These are phyloP conservation scores for Tylopilus plumbeoviolaceoides DNA, from an alignment of 768 basidiomycete genomes.

Conservation along the genomic window DNA sequence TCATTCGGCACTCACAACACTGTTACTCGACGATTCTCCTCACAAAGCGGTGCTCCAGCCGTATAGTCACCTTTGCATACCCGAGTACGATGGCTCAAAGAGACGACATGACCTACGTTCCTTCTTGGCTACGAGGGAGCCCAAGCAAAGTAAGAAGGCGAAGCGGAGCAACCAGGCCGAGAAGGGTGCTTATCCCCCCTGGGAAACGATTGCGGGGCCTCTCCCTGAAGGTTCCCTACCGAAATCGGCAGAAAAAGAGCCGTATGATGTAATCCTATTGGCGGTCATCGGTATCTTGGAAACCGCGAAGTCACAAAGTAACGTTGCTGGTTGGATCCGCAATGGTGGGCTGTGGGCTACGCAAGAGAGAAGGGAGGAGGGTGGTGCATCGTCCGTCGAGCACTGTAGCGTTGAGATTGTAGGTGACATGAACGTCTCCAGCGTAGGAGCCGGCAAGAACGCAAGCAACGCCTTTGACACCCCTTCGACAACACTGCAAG, in stretches of 20 bases:
- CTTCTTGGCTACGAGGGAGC: constrained; percentile 18
- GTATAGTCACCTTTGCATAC: constrained; percentile 76
- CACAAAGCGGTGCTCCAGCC: constrained; percentile 65
- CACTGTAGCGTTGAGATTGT: not conserved
- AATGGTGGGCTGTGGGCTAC: constrained; percentile 43
- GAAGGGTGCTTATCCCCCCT: not conserved
- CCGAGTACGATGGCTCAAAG: constrained; percentile 53
- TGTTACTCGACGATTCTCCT: constrained; percentile 51
- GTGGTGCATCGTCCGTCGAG: not conserved
- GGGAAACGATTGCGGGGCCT: not conserved
- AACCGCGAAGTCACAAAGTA: constrained; percentile 51
- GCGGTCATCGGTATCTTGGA: constrained; percentile 68
- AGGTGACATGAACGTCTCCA: not conserved
- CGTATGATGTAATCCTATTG: constrained; percentile 50
- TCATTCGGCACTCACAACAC: constrained; percentile 45
- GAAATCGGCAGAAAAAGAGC: constrained; percentile 13
- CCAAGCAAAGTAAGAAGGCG: constrained; percentile 10
- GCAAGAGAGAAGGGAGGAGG: constrained; percentile 2
- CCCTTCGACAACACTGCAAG: too few species aligned
- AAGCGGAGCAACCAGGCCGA: constrained; percentile 2
- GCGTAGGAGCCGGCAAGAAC: constrained; percentile 12
- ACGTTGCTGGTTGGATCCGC: constrained; percentile 66
- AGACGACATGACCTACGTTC: constrained; percentile 37
- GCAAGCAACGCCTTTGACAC: not conserved
- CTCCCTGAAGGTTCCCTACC: not conserved